Evolutionary conservation across 371 early-diverging fungal species (phyloP), one percentile per base, ranked within the genome.

Genomic region (Mucor ambiguus): DNA sequence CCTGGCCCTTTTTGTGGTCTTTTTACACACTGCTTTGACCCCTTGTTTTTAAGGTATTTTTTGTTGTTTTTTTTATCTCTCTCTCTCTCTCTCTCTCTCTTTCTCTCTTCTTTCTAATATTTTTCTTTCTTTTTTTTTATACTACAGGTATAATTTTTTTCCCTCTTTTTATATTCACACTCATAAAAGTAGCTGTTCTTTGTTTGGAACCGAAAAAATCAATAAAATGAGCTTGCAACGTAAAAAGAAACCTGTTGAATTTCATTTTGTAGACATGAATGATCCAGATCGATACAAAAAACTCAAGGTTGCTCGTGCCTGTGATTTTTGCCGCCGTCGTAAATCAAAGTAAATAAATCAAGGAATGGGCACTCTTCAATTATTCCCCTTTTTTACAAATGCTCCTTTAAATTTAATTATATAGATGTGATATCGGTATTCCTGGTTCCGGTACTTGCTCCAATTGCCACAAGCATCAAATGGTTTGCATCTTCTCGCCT

Each of bases 211-310:
- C 56, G 56, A 32, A 63, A 28, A 62, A 38, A 28, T 20, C 32
- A 58, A 49, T 35, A 58, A 46, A 60, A 67, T 67, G 64, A 72
- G 61, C n/a, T 46, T 54, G 44, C 64, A 61, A n/a, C 61, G 69
- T 43, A 68, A 68, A 60, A 72, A 72, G 41, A 72, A 72, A 46
- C 38, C 69, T 24, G 57, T 65, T n/a, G 65, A 72, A 68, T 81
- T 69, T 62, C 74, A 71, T 57, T 81, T 81, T 71, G 68, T 81
- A 20, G 77, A 81, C 57, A 81, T 81, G 74, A 75, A 76, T 63
- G 77, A 76, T 60, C 78, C 81, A 20, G 63, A 70, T 37, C 64
- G 77, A 28, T 81, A 76, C 60, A 78, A 78, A 33, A 75, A 73
- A 33, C 60, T 81, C n/a, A 81, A 81, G 52, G 81, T 81, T 1